Conservation (phyloP, 2,329 filamentous ascomycete genomes). For the Helotiales sp. region DNA sequence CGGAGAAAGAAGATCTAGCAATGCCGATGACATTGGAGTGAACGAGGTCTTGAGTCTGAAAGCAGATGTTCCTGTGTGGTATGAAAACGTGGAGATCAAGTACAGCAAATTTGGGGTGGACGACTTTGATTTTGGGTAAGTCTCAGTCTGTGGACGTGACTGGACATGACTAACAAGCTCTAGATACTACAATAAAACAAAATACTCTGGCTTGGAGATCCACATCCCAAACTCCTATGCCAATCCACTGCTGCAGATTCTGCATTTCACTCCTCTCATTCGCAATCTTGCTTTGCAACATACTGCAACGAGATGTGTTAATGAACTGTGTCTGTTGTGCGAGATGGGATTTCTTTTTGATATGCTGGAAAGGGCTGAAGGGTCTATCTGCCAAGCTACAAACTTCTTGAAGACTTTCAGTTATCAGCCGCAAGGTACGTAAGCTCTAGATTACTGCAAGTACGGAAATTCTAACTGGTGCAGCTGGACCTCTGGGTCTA, state of each 20-base stretch:
- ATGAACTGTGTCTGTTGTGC: conserved; percentile 85
- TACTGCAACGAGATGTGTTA: conserved; percentile 81
- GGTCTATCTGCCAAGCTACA: conserved; percentile 93
- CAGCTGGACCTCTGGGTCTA: conserved; percentile 75
- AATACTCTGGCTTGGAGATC: conserved; percentile 89
- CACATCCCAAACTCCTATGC: conserved; percentile 97
- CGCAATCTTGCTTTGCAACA: conserved; percentile 90
- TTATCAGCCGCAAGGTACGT: conserved; percentile 73
- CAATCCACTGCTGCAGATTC: conserved; percentile 87
- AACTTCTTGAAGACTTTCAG: conserved; percentile 92
- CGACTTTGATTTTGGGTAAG: conserved; percentile 94
- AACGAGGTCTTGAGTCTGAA: conserved; percentile 75
- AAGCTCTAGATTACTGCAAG: background rate
- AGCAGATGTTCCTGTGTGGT: conserved; percentile 84
- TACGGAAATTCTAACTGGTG: conserved; percentile 30
- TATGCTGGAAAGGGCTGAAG: conserved; percentile 95
- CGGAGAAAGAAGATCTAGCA: conserved; percentile 51
- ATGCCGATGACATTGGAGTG: conserved; percentile 69
- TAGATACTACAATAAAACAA: conserved; percentile 93
- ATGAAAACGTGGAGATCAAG: conserved; percentile 95
- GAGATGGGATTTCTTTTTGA: conserved; percentile 96
- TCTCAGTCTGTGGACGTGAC: conserved; percentile 16
- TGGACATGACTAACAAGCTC: conserved; percentile 20
- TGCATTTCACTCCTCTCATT: conserved; percentile 87
- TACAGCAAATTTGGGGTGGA: conserved; percentile 99